Base-by-base conservation (phyloP, 768 basidiomycete genomes). In the Gloeophyllum trabeum region DNA sequence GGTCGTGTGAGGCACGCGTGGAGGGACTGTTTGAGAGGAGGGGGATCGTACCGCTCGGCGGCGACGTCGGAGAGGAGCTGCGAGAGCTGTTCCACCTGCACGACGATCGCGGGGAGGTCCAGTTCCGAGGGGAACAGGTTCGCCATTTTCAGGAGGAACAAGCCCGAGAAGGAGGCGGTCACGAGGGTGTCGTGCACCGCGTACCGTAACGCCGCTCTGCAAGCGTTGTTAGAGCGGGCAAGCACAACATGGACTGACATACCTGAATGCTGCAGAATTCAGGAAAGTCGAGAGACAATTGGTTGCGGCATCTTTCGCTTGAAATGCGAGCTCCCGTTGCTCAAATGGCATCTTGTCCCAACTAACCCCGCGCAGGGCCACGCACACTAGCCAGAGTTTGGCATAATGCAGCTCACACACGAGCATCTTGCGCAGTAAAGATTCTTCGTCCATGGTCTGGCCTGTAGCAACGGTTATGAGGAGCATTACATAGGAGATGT, bases 331-430 rank as follows among this genome's bases (percentile, higher is more conserved):
- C 58, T 94, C 92, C 28, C 90, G 80, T 55, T 94, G 92, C 59
- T 96, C 92, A 46, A 86, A 89, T 3, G 89, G 79, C 82, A 96
- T 89, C 61, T 91, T 92, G 54, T 96, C 91, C 92, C 91, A 97
- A 4, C 86, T 78, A 20, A 84, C 86, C 14, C 92, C 92, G 45
- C 92, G 76, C 36, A 97, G 65, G 10, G 90, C 90, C 19, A 94
- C 82, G 55, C 92, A 96, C 18, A 92, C 83, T 24, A 94, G 75
- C 92, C 92, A 96, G 4, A 97, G 69, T 58, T 94, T 93, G 22
- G 92, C 87, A 55, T 94, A 92, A 54, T 92, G 81, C 40, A 94
- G 66, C 56, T 96, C 92, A 4, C 83, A 85, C 2, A 79, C 79
- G 18, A 96, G 76, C 38, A 97, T 79, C 62, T 89, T 92, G 39